Evolutionary conservation across 768 basidiomycete species (phyloP), one percentile per base, ranked within the genome.

Genomic region (Mycena filopes): DNA sequence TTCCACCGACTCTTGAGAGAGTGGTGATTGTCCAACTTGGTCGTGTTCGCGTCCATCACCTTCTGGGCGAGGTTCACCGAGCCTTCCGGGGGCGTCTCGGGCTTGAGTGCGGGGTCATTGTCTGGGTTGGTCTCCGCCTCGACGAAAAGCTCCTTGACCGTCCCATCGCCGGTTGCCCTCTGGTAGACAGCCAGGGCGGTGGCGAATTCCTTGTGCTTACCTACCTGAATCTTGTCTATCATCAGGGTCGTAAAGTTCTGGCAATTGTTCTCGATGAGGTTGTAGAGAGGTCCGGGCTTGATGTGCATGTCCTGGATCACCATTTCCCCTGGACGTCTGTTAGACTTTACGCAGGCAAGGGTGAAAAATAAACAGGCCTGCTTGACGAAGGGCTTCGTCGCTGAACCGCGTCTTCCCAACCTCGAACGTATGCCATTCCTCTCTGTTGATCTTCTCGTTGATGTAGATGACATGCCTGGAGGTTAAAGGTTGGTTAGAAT

Each of bases 261-360:
- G 59, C 65, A 66, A 40, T 66, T 66, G 54, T 66, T 66, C 23
- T 45, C 31, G 59, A 66, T 66, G 58, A 66, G 65, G 53, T 66
- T 66, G 59, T 66, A 66, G n/a, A 36, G 36, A 36, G 36, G 36
- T 36, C 36, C 25, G 58, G 21, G 51, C n/a, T 36, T 60, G 65
- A 23, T 49, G 48, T 18, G 40, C 65, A 66, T 66, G 45, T 47
- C 25, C 53, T 49, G 55, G 51, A 66, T 66, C 13, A 53, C 21
- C 65, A 66, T 66, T 48, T 66, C 58, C 58, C 65, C 65, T 50
- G 28, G 42, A 9, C 11, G 15, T 23, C 20, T 38, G 31, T 29
- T 57, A 48, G 47, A 23, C 15, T 23, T 6, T 25, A 43, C 38
- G 33, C 8, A 10, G 13, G 29, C 28, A 21, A 31, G 41, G 40